These are phyloP conservation scores for Hygrophila difformis DNA, from an alignment of 257 asterid genomes.

Conservation along the genomic window DNA sequence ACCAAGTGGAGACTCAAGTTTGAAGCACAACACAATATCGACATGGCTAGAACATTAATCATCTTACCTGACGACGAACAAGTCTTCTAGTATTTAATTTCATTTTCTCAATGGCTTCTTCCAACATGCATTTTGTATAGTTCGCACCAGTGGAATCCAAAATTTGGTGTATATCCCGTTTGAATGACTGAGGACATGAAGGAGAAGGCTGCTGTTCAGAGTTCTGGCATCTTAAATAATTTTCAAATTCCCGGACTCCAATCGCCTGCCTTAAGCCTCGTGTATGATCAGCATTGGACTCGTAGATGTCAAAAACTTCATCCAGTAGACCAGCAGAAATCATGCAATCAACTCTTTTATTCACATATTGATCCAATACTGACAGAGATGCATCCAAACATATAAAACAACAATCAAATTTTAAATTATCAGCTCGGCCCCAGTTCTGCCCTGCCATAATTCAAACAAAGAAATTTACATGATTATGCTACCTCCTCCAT, in stretches of 20 bases:
- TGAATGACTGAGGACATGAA: constrained; percentile 20
- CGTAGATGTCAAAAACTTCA: constrained; percentile 64
- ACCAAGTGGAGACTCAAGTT: too few species aligned
- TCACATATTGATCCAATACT: constrained; percentile 62
- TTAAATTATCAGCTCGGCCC: constrained; percentile 73
- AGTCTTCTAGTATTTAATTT: constrained; percentile 83
- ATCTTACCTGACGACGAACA: constrained; percentile 81
- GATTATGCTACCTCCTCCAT: constrained; percentile 47
- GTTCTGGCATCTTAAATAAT: constrained; percentile 37
- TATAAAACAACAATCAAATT: constrained; percentile 67
- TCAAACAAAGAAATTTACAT: constrained; percentile 25
- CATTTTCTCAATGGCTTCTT: constrained; percentile 57
- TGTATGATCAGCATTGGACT: constrained; percentile 60
- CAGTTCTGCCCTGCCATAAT: constrained; percentile 95
- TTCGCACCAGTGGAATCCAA: constrained; percentile 26
- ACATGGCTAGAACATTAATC: too few species aligned
- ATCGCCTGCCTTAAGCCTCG: constrained; percentile 86
- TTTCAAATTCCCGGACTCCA: constrained; percentile 83
- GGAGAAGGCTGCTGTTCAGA: constrained; percentile 18
- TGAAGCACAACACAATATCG: too few species aligned
- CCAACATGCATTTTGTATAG: constrained; percentile 27
- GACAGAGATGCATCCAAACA: constrained; percentile 83
- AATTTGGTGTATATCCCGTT: constrained; percentile 23
- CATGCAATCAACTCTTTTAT: constrained; percentile 79
- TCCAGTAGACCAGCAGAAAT: constrained; percentile 61